Conservation (phyloP, 805 yeast genomes). For the Zygosaccharomyces siamensis region DNA sequence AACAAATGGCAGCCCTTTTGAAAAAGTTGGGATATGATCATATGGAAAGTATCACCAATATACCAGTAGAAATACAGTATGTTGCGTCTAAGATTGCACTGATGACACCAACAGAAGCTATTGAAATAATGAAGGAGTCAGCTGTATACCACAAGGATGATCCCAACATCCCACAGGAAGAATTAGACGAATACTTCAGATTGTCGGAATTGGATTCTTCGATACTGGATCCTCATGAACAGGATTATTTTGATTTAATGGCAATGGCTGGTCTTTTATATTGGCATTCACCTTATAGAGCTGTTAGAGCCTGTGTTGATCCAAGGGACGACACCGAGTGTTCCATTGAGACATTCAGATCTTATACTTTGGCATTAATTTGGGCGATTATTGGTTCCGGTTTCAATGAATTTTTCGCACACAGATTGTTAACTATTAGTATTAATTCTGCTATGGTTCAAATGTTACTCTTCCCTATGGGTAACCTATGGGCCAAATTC, state of each 20-base stretch:
- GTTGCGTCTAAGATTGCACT: constrained; percentile 40
- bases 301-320: constrained; percentile 59
- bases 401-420: constrained; percentile 53
- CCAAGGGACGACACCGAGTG: constrained; percentile 45
- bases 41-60: constrained; percentile 14
- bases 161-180: constrained; percentile 40
- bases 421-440: constrained; percentile 48
- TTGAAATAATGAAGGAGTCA: constrained; percentile 39
- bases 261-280: constrained; percentile 36
- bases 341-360: constrained; percentile 47
- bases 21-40: constrained; percentile 14
- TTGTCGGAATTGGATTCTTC: constrained; percentile 23
- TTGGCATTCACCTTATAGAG: constrained; percentile 56
- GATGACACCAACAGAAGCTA: constrained; percentile 38
- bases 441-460: constrained; percentile 43
- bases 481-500: constrained; percentile 38
- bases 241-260: constrained; percentile 26
- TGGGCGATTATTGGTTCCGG: constrained; percentile 53
- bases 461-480: constrained; percentile 44
- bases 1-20: neutral
- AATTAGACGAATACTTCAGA: constrained; percentile 29
- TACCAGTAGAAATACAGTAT: constrained; percentile 29
- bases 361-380: constrained; percentile 36
- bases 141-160: constrained; percentile 43
- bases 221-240: constrained; percentile 20